Evolutionary conservation across 805 yeast genomes (phyloP).

Genomic region (Starmera amethionina): DNA sequence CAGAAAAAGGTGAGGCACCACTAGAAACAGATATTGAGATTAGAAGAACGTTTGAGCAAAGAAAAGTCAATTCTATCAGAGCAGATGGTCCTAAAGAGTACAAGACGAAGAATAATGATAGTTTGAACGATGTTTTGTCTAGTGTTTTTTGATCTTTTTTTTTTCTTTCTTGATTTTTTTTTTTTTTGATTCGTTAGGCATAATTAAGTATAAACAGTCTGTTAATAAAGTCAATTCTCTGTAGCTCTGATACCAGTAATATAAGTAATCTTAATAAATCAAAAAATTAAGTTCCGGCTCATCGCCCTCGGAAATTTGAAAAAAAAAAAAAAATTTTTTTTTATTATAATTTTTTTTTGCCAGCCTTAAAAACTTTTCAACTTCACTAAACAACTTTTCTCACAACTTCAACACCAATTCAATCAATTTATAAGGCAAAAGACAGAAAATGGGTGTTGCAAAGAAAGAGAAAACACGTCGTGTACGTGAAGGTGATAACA

Average conservation of each 20-base stretch:
- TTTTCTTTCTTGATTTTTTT: not conserved
- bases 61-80: conserved; percentile 55
- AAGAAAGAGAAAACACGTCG: conserved; percentile 89
- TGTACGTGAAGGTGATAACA: conserved; percentile 66
- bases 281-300: too few relatives aligned
- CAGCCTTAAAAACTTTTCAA: too few relatives aligned
- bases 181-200: not conserved
- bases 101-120: conserved; percentile 32
- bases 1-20: conserved; percentile 14
- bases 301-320: too few relatives aligned
- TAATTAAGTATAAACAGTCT: too few relatives aligned
- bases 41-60: conserved; percentile 61
- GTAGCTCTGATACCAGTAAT: too few relatives aligned
- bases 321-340: too few relatives aligned
- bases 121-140: conserved; percentile 25
- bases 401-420: too few relatives aligned
- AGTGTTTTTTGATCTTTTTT: conserved; percentile 10
- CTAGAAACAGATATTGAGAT: conserved; percentile 24
- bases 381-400: too few relatives aligned
- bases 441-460: conserved; percentile 67
- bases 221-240: too few relatives aligned
- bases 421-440: too few relatives aligned
- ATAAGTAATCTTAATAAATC: too few relatives aligned
- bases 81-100: conserved; percentile 46
- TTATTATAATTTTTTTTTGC: too few relatives aligned